phyloP scores from a whole-genome alignment of 2,329 filamentous ascomycete genomes.

The Scleromitrula shiraiana region DNA sequence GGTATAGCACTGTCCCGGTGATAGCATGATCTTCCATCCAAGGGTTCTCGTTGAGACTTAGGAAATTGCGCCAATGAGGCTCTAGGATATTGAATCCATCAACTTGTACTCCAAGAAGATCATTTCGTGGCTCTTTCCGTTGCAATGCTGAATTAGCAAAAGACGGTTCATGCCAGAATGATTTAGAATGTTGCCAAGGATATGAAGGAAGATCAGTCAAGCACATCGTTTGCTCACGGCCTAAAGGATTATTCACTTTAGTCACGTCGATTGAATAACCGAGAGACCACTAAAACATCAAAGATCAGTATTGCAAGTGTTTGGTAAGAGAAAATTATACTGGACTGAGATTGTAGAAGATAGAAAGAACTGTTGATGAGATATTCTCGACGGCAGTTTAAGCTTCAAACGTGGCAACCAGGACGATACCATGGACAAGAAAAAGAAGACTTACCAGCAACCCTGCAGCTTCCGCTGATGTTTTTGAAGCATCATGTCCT shows the following conservation, averaged over 20 bases:
- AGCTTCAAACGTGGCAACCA: not conserved
- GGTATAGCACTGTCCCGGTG: slow-evolving; percentile 31
- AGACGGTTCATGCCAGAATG: slow-evolving; percentile 46
- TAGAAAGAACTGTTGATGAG: not conserved
- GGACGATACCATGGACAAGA: not conserved
- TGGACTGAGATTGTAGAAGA: not conserved
- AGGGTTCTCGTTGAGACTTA: not conserved
- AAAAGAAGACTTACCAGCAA: not conserved
- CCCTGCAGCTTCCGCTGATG: not conserved
- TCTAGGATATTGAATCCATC: not conserved
- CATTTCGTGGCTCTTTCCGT: not conserved
- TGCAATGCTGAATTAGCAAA: slow-evolving; percentile 34
- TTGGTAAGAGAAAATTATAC: slow-evolving; percentile 6
- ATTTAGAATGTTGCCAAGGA: slow-evolving; percentile 44
- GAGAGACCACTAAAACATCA: not conserved
- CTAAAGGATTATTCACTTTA: slow-evolving; percentile 40
- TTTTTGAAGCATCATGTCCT: not conserved
- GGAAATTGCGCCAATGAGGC: not conserved
- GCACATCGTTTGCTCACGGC: not conserved
- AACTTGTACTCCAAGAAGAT: not conserved
- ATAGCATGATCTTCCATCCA: slow-evolving; percentile 38
- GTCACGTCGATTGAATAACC: slow-evolving; percentile 34
- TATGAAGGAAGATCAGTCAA: slow-evolving; percentile 40
- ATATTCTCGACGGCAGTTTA: not conserved
- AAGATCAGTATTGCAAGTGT: not conserved